Conservation (phyloP, 2,329 filamentous ascomycete genomes). For the Periconia macrospinosa region DNA sequence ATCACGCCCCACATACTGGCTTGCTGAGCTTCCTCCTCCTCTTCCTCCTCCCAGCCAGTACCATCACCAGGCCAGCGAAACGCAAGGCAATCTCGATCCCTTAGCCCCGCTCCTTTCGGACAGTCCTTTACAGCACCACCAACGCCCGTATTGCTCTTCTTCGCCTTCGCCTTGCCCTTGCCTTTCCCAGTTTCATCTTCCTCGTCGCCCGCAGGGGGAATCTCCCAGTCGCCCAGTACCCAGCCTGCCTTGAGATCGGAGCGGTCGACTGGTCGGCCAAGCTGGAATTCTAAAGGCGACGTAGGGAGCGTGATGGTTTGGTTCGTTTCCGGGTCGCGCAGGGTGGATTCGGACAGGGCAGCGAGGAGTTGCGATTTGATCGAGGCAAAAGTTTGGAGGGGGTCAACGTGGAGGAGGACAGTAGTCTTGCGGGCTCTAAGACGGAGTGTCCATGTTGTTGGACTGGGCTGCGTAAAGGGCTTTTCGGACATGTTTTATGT, state of each 20-base stretch:
- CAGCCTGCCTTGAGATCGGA: constrained; percentile 47
- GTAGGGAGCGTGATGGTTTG: constrained; percentile 42
- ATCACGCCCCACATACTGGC: constrained; percentile 38
- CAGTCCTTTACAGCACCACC: constrained; percentile 24
- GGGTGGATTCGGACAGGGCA: constrained; percentile 44
- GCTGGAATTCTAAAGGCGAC: constrained; percentile 41
- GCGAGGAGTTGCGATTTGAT: constrained; percentile 47
- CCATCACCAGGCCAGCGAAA: constrained; percentile 39
- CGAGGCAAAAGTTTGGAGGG: constrained; percentile 42
- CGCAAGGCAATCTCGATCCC: constrained; percentile 39
- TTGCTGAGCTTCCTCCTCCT: constrained; percentile 15
- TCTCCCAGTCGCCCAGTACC: constrained; percentile 38
- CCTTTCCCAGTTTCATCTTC: constrained; percentile 28
- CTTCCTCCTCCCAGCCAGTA: constrained; percentile 16
- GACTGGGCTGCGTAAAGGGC: constrained; percentile 20
- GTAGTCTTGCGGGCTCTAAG: constrained; percentile 52
- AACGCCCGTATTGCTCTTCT: not conserved
- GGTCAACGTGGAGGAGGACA: constrained; percentile 50
- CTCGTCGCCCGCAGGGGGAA: constrained; percentile 23
- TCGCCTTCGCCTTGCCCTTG: constrained; percentile 46
- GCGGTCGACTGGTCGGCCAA: constrained; percentile 46
- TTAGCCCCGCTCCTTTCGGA: constrained; percentile 40
- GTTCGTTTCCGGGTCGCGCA: constrained; percentile 32
- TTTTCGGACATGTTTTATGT: constrained; percentile 11
- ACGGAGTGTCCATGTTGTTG: constrained; percentile 47